These are phyloP conservation scores for Neurospora sp. DNA, from an alignment of 2,329 filamentous ascomycete genomes.

Conservation along the genomic window DNA sequence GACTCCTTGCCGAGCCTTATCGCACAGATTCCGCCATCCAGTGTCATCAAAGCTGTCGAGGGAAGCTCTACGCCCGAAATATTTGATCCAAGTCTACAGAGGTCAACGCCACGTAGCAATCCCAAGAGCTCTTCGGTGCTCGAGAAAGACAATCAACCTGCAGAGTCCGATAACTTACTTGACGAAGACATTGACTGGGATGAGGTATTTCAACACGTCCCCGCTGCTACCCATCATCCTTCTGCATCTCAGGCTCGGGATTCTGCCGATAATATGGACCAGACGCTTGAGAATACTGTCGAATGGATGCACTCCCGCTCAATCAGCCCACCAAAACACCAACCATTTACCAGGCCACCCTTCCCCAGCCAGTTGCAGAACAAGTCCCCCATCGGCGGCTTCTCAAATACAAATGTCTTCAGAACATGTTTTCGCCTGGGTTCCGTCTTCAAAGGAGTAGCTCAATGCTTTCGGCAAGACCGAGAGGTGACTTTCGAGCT, in stretches of 20 bases:
- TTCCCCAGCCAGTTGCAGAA: constrained; percentile 41
- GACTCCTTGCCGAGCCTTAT: neutral
- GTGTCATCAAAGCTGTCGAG: constrained; percentile 3
- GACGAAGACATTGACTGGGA: constrained; percentile 33
- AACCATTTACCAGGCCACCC: constrained; percentile 17
- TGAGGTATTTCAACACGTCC: constrained; percentile 17
- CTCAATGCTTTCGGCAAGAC: constrained; percentile 21
- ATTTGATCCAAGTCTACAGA: constrained; percentile 6
- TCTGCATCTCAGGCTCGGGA: neutral
- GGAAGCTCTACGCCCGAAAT: constrained; percentile 1
- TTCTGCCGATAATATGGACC: neutral
- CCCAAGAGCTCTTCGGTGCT: too few relatives aligned
- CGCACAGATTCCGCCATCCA: constrained; percentile 5
- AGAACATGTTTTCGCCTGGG: constrained; percentile 55
- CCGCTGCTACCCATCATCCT: constrained; percentile 35
- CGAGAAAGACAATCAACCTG: neutral
- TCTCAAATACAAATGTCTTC: constrained; percentile 35
- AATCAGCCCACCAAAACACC: neutral
- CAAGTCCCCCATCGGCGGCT: constrained; percentile 42
- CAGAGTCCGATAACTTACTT: constrained; percentile 20
- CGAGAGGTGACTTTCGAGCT: constrained; percentile 45
- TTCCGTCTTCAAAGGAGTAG: constrained; percentile 43
- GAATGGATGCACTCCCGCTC: neutral
- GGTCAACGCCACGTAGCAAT: constrained; percentile 1
- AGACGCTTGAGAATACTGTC: neutral